These are phyloP conservation scores for Spergularia bocconei DNA, from an alignment of 148 eudicot species.

Conservation along the genomic window DNA sequence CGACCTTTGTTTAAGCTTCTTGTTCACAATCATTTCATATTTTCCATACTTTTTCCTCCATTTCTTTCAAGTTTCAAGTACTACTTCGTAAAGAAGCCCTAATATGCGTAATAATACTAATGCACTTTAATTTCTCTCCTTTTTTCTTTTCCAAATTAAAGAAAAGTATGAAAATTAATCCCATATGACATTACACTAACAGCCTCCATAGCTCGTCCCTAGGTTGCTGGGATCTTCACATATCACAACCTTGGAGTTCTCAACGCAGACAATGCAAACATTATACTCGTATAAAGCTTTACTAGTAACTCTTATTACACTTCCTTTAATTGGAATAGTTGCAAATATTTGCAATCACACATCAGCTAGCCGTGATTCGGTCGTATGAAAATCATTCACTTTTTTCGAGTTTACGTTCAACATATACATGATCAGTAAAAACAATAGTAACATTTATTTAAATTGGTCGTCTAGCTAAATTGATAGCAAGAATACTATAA, in stretches of 20 bases:
- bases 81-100: neutral
- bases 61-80: neutral
- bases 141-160: neutral
- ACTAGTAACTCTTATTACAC: neutral
- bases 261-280: constrained; percentile 29
- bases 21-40: constrained; percentile 18
- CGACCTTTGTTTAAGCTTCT: constrained; percentile 17
- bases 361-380: too few relatives aligned
- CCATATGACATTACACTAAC: constrained; percentile 8
- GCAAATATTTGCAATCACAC: too few relatives aligned
- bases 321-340: neutral
- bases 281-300: too few relatives aligned
- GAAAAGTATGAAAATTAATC: neutral
- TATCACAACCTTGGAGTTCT: constrained; percentile 35
- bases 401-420: too few relatives aligned
- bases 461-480: too few relatives aligned
- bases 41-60: neutral
- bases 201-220: constrained; percentile 32
- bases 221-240: constrained; percentile 35
- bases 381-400: too few relatives aligned
- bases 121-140: neutral
- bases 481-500: too few relatives aligned
- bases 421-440: too few relatives aligned
- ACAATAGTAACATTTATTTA: too few relatives aligned
- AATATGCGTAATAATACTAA: neutral